Base-by-base conservation (phyloP, 2,329 filamentous ascomycete genomes). In the Calonectria hawksworthii region DNA sequence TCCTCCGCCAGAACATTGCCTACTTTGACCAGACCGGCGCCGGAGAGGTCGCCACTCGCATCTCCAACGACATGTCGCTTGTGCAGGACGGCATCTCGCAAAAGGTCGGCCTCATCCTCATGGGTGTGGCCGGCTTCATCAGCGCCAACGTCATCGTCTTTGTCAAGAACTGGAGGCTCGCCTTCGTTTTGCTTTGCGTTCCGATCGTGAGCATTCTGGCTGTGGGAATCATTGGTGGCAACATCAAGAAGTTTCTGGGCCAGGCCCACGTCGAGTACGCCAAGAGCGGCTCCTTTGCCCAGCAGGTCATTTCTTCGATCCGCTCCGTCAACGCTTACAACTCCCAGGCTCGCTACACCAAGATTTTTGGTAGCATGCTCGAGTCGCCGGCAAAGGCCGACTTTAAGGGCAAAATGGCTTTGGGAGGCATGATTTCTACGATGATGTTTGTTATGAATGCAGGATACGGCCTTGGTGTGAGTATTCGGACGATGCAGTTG, bases 301-400 rank as follows among this genome's bases (percentile, higher is more conserved):
- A 98, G 83, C 95, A 98, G 85, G 95, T 97, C 65, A 90, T 98
- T 79, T 95, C 94, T 83, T 96, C 95, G 0, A 93, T 98, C 78
- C 91, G 95, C 75, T 97, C 96, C 82, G 94, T 95, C 3, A 92
- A 93, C 3, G 95, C 95, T n/a, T 98, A 96, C 80, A 94, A 94
- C 56, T 97, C 95, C 0, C 95, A 98, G 83, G 93, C 95, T 69
- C 94, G 95, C 78, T 89, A 98, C 14, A 94, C 95, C 13, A 89
- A 90, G 74, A 92, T 95, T 83, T 98, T 98, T 83, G 93, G 96
- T 79, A 18, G 9, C 21, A 65, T 65, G 61, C 61, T 65, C 41
- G 41, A 83, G 82, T 1, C 93, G 96, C 83, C 87, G 38, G 84
- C 85, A 41, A 87, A 90, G 52, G 95, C 94, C 16, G 92, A 95